A percentile compares a stretch with the other conserved stretches of the same genome.
Evolutionary conservation across 257 asterid species (phyloP).

Genomic region (Solanum etuberosum): DNA sequence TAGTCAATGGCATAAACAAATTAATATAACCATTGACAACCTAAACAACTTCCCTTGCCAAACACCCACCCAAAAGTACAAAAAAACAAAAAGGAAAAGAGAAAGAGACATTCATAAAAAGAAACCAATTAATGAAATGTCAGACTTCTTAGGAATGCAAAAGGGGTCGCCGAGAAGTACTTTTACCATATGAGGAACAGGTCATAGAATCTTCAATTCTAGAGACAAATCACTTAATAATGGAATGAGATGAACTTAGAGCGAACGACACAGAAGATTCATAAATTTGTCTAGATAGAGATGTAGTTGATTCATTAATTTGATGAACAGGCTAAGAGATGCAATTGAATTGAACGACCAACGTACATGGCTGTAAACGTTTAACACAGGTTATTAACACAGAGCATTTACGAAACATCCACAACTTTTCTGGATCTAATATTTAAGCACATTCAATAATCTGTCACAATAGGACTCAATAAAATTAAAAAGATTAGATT

Average conservation of each 20-base stretch:
- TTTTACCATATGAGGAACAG: background rate
- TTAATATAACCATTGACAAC: background rate
- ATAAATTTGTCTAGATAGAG: background rate
- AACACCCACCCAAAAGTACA: background rate
- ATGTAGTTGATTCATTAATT: background rate
- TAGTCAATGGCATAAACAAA: background rate
- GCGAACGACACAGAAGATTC: background rate
- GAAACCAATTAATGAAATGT: background rate
- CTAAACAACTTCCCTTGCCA: background rate
- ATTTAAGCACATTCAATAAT: background rate
- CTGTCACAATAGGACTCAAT: background rate
- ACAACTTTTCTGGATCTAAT: background rate
- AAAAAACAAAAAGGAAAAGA: background rate
- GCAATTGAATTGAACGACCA: background rate
- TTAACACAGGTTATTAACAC: background rate
- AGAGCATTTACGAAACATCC: background rate
- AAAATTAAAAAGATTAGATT: background rate
- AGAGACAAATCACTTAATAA: background rate
- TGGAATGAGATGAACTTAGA: background rate
- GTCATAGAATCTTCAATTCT: background rate
- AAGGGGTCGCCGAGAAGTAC: background rate
- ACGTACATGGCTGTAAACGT: background rate
- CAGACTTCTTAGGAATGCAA: background rate
- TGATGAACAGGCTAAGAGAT: background rate
- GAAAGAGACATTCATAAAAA: background rate